Conservation (phyloP, 2,329 filamentous ascomycete species). For the Ophiostoma fasciatum region DNA sequence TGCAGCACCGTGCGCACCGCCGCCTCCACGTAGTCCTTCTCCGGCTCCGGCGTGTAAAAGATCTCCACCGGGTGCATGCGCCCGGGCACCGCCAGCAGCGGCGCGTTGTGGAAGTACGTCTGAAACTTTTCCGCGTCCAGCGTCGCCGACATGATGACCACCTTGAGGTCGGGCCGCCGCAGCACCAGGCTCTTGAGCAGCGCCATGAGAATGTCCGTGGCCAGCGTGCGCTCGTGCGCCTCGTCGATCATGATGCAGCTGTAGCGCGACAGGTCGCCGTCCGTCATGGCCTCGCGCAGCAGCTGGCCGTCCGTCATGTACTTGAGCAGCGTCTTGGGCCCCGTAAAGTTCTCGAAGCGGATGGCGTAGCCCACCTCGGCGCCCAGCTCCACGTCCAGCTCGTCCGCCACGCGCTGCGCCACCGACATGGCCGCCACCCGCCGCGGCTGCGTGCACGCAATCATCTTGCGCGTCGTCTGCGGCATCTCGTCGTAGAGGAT, state of each 20-base stretch:
- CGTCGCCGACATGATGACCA: slow-evolving; percentile 98
- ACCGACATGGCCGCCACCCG: slow-evolving; percentile 98
- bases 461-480: slow-evolving; percentile 70
- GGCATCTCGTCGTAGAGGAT: slow-evolving; percentile 94
- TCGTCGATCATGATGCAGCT: slow-evolving; percentile 98
- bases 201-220: slow-evolving; percentile 95
- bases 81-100: slow-evolving; percentile 83
- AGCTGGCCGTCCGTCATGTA: slow-evolving; percentile 99
- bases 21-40: slow-evolving; percentile 92
- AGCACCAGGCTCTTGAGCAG: slow-evolving; percentile 79
- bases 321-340: slow-evolving; percentile 80
- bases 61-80: slow-evolving; percentile 95
- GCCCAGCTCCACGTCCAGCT: slow-evolving; percentile 85
- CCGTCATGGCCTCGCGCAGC: slow-evolving; percentile 89
- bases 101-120: slow-evolving; percentile 89
- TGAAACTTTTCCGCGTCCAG: slow-evolving; percentile 97
- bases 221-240: slow-evolving; percentile 92
- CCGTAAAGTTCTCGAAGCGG: slow-evolving; percentile 92
- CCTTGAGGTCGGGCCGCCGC: slow-evolving; percentile 79
- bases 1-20: slow-evolving; percentile 89
- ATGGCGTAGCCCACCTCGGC: slow-evolving; percentile 98
- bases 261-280: slow-evolving; percentile 81
- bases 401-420: slow-evolving; percentile 90
- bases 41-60: slow-evolving; percentile 93
- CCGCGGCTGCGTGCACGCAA: slow-evolving; percentile 93